A percentile compares a stretch with the other conserved stretches of the same genome.
Conservation (phyloP, 1,284 basidiomycete genomes). For the Ustilago lituana region DNA sequence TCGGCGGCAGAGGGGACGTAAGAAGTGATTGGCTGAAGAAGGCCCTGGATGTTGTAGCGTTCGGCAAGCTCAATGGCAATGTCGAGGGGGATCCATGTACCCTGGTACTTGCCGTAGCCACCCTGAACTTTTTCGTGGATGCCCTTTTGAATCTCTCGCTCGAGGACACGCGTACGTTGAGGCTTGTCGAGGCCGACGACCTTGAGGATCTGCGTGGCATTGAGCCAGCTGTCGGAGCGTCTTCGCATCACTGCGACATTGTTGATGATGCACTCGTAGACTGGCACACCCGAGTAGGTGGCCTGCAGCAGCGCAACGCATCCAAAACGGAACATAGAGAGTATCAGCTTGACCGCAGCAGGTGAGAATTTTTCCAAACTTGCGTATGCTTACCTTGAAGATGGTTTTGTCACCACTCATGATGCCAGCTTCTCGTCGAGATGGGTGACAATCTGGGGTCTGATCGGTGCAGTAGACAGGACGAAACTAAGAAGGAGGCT, state of each 20-base stretch:
- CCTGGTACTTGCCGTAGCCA: conserved; percentile 99
- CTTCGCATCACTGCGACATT: conserved; percentile 90
- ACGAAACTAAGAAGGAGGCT: no score
- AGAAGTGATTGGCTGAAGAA: conserved; percentile 93
- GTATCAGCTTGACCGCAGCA: conserved; percentile 1
- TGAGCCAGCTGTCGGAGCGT: conserved; percentile 89
- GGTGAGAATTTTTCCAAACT: no score
- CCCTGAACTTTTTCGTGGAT: conserved; percentile 99
- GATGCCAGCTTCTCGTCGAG: neutral
- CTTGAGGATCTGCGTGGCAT: conserved; percentile 99
- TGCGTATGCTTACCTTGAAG: conserved; percentile 58
- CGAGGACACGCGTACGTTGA: conserved; percentile 93
- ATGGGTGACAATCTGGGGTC: no score
- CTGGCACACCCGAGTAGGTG: conserved; percentile 69
- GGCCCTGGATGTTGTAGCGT: conserved; percentile 89
- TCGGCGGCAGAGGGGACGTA: conserved; percentile 84
- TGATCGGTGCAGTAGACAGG: no score
- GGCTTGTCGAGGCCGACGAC: conserved; percentile 99
- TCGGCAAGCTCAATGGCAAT: conserved; percentile 85
- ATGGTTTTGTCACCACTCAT: conserved; percentile 51
- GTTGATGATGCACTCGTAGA: conserved; percentile 69
- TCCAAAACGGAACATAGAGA: neutral
- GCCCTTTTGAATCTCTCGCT: conserved; percentile 97
- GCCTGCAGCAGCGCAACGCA: conserved; percentile 51
- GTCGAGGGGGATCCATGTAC: conserved; percentile 98